These are phyloP conservation scores for Oidium heveae DNA, from an alignment of 2,329 filamentous ascomycete species.

Conservation along the genomic window DNA sequence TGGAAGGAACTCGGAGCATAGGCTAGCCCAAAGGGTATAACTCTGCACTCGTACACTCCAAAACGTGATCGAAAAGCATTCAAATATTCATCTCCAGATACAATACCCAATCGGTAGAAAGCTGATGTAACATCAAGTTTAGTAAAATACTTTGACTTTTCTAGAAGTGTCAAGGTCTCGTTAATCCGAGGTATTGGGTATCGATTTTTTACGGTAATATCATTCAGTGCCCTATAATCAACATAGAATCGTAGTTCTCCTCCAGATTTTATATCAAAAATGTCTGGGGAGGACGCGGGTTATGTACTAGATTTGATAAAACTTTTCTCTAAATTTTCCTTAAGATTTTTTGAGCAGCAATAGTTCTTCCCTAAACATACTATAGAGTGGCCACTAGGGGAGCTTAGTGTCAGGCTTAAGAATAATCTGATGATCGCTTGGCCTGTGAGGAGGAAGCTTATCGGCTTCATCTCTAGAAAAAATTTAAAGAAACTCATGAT, in stretches of 20 bases:
- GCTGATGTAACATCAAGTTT: not conserved
- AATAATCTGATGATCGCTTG: not conserved
- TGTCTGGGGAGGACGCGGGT: not conserved
- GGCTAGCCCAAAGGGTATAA: slow-evolving; percentile 1
- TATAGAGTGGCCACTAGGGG: not conserved
- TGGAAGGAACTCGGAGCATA: slow-evolving; percentile 1
- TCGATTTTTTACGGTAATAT: too few species aligned
- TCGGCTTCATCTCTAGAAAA: not conserved
- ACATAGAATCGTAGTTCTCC: not conserved
- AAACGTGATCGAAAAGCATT: not conserved
- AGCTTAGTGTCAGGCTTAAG: not conserved
- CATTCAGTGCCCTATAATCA: not conserved
- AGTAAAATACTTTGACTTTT: not conserved
- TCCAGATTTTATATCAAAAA: not conserved
- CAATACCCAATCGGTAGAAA: slow-evolving; percentile 1
- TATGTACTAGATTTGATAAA: not conserved
- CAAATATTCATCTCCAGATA: not conserved
- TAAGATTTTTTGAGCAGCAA: too few species aligned
- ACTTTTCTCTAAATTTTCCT: too few species aligned
- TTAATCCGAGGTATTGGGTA: slow-evolving; percentile 1
- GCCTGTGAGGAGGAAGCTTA: not conserved
- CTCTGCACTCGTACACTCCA: not conserved
- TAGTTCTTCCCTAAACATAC: not conserved
- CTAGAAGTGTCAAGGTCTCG: not conserved
- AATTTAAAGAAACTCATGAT: too few species aligned